Evolutionary conservation across 495 filamentous ascomycete genomes (phyloP), one percentile per base, ranked within the genome.

Genomic region (Aspergillus asperescens): DNA sequence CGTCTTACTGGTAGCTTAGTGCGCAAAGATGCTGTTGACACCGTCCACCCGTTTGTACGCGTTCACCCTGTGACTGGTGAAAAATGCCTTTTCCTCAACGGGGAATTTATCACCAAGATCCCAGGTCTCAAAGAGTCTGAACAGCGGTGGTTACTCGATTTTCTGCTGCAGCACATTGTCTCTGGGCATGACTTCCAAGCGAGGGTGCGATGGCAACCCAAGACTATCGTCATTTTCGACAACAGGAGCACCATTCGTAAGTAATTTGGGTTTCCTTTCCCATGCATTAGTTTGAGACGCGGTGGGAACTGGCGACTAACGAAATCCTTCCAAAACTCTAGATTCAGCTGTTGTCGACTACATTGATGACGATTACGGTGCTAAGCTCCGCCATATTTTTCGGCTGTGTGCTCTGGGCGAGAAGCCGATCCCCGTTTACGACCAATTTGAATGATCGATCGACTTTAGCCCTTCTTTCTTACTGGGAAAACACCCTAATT

Each of bases 181-280:
- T 82, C 77, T 20, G 87, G 90, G 13, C 82, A 85, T 58, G 90
- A 95, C 70, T 91, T 93, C 76, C 91, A 96, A 60, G 84, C 81
- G 7, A 77, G 91, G n/a, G 82, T 96, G 42, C 83, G 85, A 57
- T 95, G 89, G 89, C 80, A 86, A 56, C 78, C 82, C 9, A 79
- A 81, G 31, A 93, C 88, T 2, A 90, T 95, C 20, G 87, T 95
- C 7, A 85, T 95, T 9, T 95, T 90, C 83, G 90, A 95, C 67
- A 81, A 81, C 54, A 74, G 80, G 27, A 71, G 68, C 27, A 81
- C 77, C 5, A 72, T 77, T 44, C 79, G 79, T 82, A 71, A 63
- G 79, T 73, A n/a, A 13, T 29, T 27, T 48, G 9, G 44, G 13
- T 51, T 41, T 46, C 8, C 15, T 32, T 48, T 8, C 2, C 37